Evolutionary conservation across 768 basidiomycete species (phyloP).

Genomic region (Termitomyces titanicus): DNA sequence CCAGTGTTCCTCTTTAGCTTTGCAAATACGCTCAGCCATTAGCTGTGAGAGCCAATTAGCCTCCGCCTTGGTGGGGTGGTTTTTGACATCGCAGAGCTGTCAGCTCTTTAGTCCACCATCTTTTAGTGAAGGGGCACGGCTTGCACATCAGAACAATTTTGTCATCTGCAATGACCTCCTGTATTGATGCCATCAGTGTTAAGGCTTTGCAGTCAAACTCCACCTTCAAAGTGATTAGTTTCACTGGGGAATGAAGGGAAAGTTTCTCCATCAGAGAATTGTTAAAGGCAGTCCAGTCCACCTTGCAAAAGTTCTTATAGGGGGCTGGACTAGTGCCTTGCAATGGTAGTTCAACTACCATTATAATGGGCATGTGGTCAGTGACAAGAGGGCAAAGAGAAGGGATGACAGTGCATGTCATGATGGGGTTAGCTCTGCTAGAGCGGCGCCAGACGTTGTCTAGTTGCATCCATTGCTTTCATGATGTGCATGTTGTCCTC

Average conservation of each 20-base stretch:
- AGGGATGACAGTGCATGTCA: too few species aligned
- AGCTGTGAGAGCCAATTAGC: too few species aligned
- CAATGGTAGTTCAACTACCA: too few species aligned
- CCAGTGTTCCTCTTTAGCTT: too few species aligned
- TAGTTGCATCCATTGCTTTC: too few species aligned
- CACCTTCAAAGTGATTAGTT: too few species aligned
- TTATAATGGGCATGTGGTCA: slow-evolving; percentile 26
- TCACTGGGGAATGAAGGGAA: background rate
- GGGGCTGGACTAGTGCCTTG: background rate
- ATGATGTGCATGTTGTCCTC: background rate
- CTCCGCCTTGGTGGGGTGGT: background rate
- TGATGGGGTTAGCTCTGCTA: too few species aligned
- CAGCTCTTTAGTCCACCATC: too few species aligned
- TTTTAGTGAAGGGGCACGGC: too few species aligned
- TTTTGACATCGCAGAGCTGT: background rate
- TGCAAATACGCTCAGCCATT: too few species aligned
- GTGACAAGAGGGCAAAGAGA: slow-evolving; percentile 3
- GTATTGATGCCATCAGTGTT: slow-evolving; percentile 2
- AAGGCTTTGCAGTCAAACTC: background rate
- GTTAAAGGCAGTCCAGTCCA: background rate
- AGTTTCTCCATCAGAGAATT: background rate
- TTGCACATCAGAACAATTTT: background rate
- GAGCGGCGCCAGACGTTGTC: too few species aligned
- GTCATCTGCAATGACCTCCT: background rate
- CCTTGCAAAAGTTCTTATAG: slow-evolving; percentile 16